These are phyloP conservation scores for Puccinia horiana DNA, from an alignment of 1,284 basidiomycete genomes.

Conservation along the genomic window DNA sequence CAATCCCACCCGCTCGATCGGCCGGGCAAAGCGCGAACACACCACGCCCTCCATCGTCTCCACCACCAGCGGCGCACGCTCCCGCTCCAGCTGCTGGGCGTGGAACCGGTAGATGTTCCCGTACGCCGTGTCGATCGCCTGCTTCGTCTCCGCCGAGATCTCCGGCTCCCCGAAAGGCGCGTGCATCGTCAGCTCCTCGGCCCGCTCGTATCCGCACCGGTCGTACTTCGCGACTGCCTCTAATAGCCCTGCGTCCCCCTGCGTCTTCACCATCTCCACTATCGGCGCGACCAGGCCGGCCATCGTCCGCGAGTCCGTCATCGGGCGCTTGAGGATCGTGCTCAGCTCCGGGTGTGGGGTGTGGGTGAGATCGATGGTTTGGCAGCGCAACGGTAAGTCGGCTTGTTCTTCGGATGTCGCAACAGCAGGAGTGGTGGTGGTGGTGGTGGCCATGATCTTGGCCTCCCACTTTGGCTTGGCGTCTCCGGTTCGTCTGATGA, in stretches of 20 bases:
- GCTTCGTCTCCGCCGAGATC: conserved; percentile 62
- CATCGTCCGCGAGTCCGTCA: conserved; percentile 41
- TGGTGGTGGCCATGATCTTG: conserved; percentile 54
- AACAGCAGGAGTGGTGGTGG: not conserved
- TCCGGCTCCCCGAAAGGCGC: not conserved
- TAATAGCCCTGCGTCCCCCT: conserved; percentile 64
- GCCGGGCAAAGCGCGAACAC: conserved; percentile 87
- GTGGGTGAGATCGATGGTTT: conserved; percentile 50
- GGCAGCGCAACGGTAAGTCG: conserved; percentile 1
- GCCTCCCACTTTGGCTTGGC: conserved; percentile 82
- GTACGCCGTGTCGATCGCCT: conserved; percentile 89
- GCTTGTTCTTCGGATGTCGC: not conserved
- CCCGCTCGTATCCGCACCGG: not conserved
- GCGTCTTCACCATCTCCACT: conserved; percentile 54
- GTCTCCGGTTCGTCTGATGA: conserved; percentile 85
- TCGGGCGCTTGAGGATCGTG: conserved; percentile 32
- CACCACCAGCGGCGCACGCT: conserved; percentile 69
- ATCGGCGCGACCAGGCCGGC: conserved; percentile 60
- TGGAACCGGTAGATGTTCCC: conserved; percentile 84
- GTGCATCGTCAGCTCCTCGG: not conserved
- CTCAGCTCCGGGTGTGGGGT: not conserved
- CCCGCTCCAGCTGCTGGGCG: conserved; percentile 73
- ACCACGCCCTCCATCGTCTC: conserved; percentile 98
- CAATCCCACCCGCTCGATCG: conserved; percentile 90
- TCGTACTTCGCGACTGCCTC: conserved; percentile 53